phyloP scores from a whole-genome alignment of 805 yeast species.

The Sungouiella blattae region DNA sequence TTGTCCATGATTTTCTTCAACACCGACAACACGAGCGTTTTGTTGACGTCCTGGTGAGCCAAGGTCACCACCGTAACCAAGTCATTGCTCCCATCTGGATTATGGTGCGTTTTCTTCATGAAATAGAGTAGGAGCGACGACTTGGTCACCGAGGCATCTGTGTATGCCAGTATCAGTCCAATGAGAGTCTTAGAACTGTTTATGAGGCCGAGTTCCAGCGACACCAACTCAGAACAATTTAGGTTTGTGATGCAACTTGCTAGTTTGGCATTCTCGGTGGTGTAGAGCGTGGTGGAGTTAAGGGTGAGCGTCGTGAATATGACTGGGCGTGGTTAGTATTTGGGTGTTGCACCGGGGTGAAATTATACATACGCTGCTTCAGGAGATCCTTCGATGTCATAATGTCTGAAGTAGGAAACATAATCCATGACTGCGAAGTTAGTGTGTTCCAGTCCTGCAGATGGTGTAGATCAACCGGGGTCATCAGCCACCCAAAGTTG shows the following conservation, averaged over 20 bases:
- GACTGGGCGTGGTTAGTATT: constrained; percentile 25
- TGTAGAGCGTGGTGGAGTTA: constrained; percentile 58
- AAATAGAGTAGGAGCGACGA: constrained; percentile 40
- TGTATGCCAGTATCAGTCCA: constrained; percentile 33
- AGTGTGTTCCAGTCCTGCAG: too few relatives aligned
- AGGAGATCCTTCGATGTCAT: constrained; percentile 4
- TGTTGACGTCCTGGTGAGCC: constrained; percentile 42
- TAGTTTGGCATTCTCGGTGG: constrained; percentile 49
- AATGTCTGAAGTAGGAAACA: too few relatives aligned
- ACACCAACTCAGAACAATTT: constrained; percentile 51
- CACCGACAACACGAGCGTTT: constrained; percentile 44
- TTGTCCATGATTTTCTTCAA: constrained; percentile 50
- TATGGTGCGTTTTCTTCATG: constrained; percentile 42
- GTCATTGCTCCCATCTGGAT: constrained; percentile 44
- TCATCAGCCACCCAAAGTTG: too few relatives aligned
- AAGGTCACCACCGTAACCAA: constrained; percentile 50
- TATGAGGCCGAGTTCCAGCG: constrained; percentile 52
- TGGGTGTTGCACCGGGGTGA: too few relatives aligned
- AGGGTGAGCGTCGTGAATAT: constrained; percentile 46
- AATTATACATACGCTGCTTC: constrained; percentile 12
- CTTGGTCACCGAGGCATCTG: constrained; percentile 23
- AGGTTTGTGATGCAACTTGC: constrained; percentile 39
- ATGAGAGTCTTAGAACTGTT: constrained; percentile 45
- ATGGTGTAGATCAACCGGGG: too few relatives aligned
- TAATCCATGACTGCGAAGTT: too few relatives aligned